A percentile compares a stretch with the other conserved stretches of the same genome.
phyloP scores from a whole-genome alignment of 495 filamentous ascomycete genomes.

The Penicillium angulare region DNA sequence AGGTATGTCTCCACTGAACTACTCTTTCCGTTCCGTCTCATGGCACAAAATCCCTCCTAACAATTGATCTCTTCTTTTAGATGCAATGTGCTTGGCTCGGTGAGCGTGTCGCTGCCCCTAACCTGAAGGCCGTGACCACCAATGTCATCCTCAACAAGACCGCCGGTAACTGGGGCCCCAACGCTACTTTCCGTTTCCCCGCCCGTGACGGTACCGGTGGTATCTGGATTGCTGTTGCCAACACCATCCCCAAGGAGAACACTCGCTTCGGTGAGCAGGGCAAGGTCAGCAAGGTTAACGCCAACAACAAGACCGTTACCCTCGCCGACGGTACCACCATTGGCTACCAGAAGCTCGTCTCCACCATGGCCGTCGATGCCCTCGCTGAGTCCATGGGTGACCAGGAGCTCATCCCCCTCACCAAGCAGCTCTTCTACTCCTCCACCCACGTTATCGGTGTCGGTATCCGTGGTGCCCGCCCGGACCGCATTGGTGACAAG shows the following conservation, averaged over 20 bases:
- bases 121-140: slow-evolving; percentile 90
- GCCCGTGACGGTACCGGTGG: slow-evolving; percentile 92
- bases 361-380: slow-evolving; percentile 93
- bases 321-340: slow-evolving; percentile 86
- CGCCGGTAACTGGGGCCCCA: slow-evolving; percentile 97
- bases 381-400: slow-evolving; percentile 87
- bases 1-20: slow-evolving; percentile 63
- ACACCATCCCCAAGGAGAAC: slow-evolving; percentile 90
- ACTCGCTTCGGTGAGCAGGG: slow-evolving; percentile 84
- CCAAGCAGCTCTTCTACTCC: slow-evolving; percentile 94
- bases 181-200: slow-evolving; percentile 98
- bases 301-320: slow-evolving; percentile 76
- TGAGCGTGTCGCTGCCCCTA: slow-evolving; percentile 95
- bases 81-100: slow-evolving; percentile 99
- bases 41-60: background rate
- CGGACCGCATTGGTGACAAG: slow-evolving; percentile 98
- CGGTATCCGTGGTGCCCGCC: slow-evolving; percentile 85
- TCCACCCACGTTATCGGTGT: slow-evolving; percentile 97
- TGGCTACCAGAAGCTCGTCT: slow-evolving; percentile 86
- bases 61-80: slow-evolving; percentile 42
- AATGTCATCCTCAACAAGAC: slow-evolving; percentile 96
- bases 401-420: slow-evolving; percentile 74
- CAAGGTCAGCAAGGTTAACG: slow-evolving; percentile 80
- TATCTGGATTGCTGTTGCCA: slow-evolving; percentile 98
- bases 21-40: no score